Evolutionary conservation across 495 filamentous ascomycete genomes (phyloP).

Genomic region (Monascus purpureus): DNA sequence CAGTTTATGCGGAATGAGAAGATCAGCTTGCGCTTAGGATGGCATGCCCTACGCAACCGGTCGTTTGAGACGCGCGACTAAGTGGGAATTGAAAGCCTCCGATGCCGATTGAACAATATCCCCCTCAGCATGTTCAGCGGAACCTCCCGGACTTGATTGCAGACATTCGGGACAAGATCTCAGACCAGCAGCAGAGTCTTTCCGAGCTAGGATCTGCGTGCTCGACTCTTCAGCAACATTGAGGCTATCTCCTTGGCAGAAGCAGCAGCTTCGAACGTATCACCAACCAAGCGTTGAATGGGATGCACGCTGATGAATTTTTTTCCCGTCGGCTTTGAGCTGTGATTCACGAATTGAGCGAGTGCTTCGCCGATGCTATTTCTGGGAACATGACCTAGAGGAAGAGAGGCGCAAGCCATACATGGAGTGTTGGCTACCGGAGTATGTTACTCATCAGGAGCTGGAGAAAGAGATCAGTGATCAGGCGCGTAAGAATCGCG

Average conservation of each 20-base stretch:
- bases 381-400: too few relatives aligned
- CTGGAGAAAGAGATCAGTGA: constrained; percentile 10
- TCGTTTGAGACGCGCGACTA: constrained; percentile 24
- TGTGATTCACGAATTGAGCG: constrained; percentile 40
- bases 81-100: constrained; percentile 24
- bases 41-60: constrained; percentile 55
- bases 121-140: constrained; percentile 26
- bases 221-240: constrained; percentile 36
- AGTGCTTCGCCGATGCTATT: constrained; percentile 36
- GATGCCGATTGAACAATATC: constrained; percentile 25
- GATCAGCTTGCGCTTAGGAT: constrained; percentile 47
- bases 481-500: constrained; percentile 13
- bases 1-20: constrained; percentile 46
- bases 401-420: constrained; percentile 4
- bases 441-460: neutral
- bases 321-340: constrained; percentile 49
- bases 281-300: constrained; percentile 36
- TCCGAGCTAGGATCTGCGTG: constrained; percentile 34
- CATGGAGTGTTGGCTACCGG: constrained; percentile 6
- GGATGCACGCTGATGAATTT: constrained; percentile 41
- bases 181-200: constrained; percentile 11
- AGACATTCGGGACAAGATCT: constrained; percentile 17
- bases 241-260: constrained; percentile 35
- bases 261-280: constrained; percentile 38
- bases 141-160: constrained; percentile 20